Conservation (phyloP, 2,329 filamentous ascomycete species). For the Aureobasidium musti region DNA sequence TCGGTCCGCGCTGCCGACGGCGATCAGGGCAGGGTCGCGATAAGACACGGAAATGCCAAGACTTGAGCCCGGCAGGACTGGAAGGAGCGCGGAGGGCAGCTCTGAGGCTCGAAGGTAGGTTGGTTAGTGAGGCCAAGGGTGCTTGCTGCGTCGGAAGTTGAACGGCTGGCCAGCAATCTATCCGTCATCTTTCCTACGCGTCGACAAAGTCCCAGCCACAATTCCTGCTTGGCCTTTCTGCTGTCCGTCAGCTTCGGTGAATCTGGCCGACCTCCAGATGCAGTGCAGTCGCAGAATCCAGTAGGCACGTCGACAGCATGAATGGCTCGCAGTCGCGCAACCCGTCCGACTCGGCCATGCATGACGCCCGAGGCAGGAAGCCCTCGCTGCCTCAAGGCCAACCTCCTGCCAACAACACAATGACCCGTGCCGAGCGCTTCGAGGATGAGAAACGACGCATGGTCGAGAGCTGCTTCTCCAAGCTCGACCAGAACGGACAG, state of each 20-base stretch:
- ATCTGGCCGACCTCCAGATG: slow-evolving; percentile 13
- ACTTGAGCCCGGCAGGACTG: neutral
- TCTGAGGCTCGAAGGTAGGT: neutral
- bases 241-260: neutral
- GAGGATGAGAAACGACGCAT: slow-evolving; percentile 97
- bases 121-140: neutral
- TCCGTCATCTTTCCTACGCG: slow-evolving; percentile 26
- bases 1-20: slow-evolving; percentile 21
- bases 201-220: neutral
- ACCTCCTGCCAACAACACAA: slow-evolving; percentile 32
- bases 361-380: slow-evolving; percentile 25
- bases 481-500: slow-evolving; percentile 82
- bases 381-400: slow-evolving; percentile 2
- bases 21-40: slow-evolving; percentile 7
- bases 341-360: slow-evolving; percentile 26
- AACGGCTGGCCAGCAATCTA: slow-evolving; percentile 14
- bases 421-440: slow-evolving; percentile 74
- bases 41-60: slow-evolving; percentile 13
- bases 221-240: neutral
- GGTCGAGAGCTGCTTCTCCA: slow-evolving; percentile 90
- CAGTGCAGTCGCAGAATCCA: neutral
- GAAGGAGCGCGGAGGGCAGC: neutral
- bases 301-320: slow-evolving; percentile 30
- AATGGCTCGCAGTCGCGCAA: slow-evolving; percentile 33
- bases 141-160: slow-evolving; percentile 1